These are phyloP conservation scores for Trichocomaceae sp. DNA, from an alignment of 2,329 filamentous ascomycete species.

Conservation along the genomic window DNA sequence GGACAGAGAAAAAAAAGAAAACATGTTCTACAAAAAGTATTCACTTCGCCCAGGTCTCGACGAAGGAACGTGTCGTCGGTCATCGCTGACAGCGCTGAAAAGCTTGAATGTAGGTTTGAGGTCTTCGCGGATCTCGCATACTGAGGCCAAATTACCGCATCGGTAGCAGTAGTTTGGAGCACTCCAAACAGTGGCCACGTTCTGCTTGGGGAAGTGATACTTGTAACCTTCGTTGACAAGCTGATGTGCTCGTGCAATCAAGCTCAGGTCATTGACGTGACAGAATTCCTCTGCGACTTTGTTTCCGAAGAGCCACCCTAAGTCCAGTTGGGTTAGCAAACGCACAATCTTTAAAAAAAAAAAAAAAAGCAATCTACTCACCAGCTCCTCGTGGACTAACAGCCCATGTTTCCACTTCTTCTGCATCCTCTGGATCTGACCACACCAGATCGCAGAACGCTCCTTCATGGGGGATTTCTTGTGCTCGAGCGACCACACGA, in stretches of 20 bases:
- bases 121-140: slow-evolving; percentile 83
- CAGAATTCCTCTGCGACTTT: slow-evolving; percentile 72
- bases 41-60: slow-evolving; percentile 42
- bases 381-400: slow-evolving; percentile 63
- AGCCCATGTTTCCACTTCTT: slow-evolving; percentile 64
- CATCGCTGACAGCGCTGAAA: slow-evolving; percentile 42
- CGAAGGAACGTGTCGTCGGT: slow-evolving; percentile 40
- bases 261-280: slow-evolving; percentile 64
- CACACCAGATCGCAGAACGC: slow-evolving; percentile 72
- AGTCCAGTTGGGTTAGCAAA: background rate
- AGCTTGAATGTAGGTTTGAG: slow-evolving; percentile 77
- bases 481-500: slow-evolving; percentile 64
- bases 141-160: slow-evolving; percentile 83
- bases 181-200: slow-evolving; percentile 75
- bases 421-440: slow-evolving; percentile 67
- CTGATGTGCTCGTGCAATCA: slow-evolving; percentile 68
- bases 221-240: slow-evolving; percentile 73
- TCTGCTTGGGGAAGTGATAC: slow-evolving; percentile 93
- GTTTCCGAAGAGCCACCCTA: slow-evolving; percentile 58
- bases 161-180: slow-evolving; percentile 95
- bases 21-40: slow-evolving; percentile 38
- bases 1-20: background rate
- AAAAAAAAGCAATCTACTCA: too few relatives aligned
- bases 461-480: slow-evolving; percentile 70
- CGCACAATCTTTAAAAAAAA: background rate